These are phyloP conservation scores for Sonneratia caseolaris DNA, from an alignment of 345 rosid genomes.

Conservation along the genomic window DNA sequence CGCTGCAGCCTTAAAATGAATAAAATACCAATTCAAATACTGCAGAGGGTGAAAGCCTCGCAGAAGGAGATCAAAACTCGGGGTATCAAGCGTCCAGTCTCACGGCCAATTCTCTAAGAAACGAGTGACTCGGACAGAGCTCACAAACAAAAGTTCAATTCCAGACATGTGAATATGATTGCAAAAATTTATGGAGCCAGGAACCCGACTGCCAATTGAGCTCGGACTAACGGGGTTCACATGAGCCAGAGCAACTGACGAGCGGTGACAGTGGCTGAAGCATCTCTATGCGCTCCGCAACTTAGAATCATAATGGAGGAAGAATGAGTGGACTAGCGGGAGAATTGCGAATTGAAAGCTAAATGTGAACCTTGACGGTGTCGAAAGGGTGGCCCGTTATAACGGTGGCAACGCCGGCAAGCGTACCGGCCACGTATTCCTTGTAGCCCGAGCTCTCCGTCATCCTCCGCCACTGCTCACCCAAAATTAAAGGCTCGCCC, in stretches of 20 bases:
- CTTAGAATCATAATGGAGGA: background rate
- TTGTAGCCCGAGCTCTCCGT: constrained; percentile 47
- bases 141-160: too few species aligned
- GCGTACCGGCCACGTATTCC: constrained; percentile 75
- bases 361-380: constrained; percentile 65
- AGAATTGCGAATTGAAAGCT: background rate
- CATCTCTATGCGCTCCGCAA: background rate
- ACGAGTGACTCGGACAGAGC: too few species aligned
- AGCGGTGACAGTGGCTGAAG: background rate
- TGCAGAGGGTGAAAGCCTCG: too few species aligned
- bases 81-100: too few species aligned
- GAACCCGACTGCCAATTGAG: background rate
- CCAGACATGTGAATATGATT: background rate
- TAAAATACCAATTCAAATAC: too few species aligned
- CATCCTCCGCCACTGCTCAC: constrained; percentile 7
- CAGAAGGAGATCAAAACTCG: too few species aligned
- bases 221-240: background rate
- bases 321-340: background rate
- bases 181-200: background rate
- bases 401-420: constrained; percentile 82
- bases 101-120: too few species aligned
- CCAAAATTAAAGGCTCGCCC: too few species aligned
- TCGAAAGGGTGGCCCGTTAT: constrained; percentile 79
- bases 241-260: background rate
- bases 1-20: too few species aligned